Conservation (phyloP, 2,329 filamentous ascomycete genomes). For the Cucurbitaria berberidis region DNA sequence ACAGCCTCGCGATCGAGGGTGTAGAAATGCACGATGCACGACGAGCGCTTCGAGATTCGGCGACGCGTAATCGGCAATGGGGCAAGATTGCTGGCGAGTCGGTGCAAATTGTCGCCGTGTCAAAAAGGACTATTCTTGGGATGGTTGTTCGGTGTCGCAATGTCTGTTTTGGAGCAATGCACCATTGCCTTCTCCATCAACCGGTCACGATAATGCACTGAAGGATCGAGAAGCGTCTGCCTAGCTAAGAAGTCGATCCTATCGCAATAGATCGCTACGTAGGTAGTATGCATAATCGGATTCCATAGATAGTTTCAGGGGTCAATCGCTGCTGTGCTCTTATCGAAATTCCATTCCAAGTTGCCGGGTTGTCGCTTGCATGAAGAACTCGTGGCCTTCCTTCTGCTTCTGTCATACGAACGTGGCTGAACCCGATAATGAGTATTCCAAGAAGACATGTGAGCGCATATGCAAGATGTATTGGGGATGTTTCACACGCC, state of each 20-base stretch:
- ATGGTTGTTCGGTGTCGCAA: background rate
- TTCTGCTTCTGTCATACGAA: constrained; percentile 23
- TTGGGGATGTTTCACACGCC: constrained; percentile 19
- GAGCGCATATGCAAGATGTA: constrained; percentile 20
- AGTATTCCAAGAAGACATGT: constrained; percentile 16
- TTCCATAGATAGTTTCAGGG: constrained; percentile 21
- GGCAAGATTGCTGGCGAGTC: background rate
- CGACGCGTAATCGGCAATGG: background rate
- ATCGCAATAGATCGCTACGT: constrained; percentile 12
- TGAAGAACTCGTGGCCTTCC: constrained; percentile 26
- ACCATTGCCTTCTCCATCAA: background rate
- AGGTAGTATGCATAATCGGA: constrained; percentile 10
- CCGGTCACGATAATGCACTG: background rate
- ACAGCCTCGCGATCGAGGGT: constrained; percentile 7
- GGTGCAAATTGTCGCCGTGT: background rate
- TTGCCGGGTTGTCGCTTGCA: constrained; percentile 17
- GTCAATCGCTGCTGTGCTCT: constrained; percentile 8
- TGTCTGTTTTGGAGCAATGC: constrained; percentile 2
- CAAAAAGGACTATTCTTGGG: background rate
- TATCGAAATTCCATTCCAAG: constrained; percentile 16
- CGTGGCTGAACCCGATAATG: constrained; percentile 31
- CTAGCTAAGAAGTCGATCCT: background rate
- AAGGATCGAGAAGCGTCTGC: constrained; percentile 1
- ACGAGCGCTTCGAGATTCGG: constrained; percentile 10
- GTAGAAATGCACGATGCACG: constrained; percentile 2